Evolutionary conservation across 2,329 filamentous ascomycete species (phyloP), one percentile per base, ranked within the genome.

Genomic region (Sporothrix sp.): DNA sequence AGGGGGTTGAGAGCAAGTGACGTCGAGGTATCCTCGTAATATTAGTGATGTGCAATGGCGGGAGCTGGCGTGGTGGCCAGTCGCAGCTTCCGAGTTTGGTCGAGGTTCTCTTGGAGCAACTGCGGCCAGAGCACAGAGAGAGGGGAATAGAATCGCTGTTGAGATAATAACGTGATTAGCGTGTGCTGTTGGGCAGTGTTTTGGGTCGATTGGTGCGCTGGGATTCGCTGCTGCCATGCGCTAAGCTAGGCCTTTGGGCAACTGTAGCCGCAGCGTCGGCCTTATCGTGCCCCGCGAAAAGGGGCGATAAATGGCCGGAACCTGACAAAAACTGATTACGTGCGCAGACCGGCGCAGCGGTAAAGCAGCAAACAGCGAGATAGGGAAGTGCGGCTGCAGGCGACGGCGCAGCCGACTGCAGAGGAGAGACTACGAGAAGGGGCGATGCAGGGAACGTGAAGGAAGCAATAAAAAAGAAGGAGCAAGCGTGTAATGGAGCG

Each of bases 171-270:
- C n/a, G n/a, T n/a, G n/a, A n/a, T n/a, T n/a, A n/a, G n/a, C n/a
- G n/a, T n/a, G n/a, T n/a, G n/a, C n/a, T n/a, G n/a, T n/a, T n/a
- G n/a, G n/a, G n/a, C n/a, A n/a, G n/a, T n/a, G n/a, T n/a, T n/a
- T n/a, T n/a, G n/a, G n/a, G n/a, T n/a, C n/a, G 52, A 54, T 55
- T 55, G 56, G 56, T 55, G 58, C 53, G 52, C 43, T 52, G 55
- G 50, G 18, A 13, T 28, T 42, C 23, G 25, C 39, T n/a, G 23
- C 39, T 42, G 39, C 27, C n/a, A n/a, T n/a, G 28, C 42, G 30
- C 18, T 42, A 27, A 21, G 39, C 39, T 18, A 32, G 42, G 42
- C 42, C 28, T 44, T 25, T 16, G 23, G 38, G 25, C 18, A 13
- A 6, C 37, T 39, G 7, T 25, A 35, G 30, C 13, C 21, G 43